Conservation (phyloP, 2,329 filamentous ascomycete genomes). For the Alternaria sp. region DNA sequence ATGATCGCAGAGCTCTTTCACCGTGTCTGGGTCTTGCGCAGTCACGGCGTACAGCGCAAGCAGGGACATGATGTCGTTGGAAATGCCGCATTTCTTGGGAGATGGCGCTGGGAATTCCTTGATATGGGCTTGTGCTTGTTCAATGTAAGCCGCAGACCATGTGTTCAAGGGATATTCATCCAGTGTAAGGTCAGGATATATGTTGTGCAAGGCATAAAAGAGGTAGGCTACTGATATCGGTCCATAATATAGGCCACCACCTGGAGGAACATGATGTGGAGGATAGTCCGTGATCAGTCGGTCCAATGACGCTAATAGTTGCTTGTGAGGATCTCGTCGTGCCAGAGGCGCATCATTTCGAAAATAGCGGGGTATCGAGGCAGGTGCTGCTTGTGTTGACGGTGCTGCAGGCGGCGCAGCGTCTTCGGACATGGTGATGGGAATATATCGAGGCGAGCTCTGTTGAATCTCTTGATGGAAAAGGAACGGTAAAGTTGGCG, state of each 20-base stretch:
- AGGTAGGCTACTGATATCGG: slow-evolving; percentile 60
- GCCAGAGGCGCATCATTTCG: slow-evolving; percentile 50
- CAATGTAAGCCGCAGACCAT: slow-evolving; percentile 61
- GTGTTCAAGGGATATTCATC: slow-evolving; percentile 57
- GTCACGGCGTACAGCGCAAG: slow-evolving; percentile 60
- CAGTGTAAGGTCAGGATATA: slow-evolving; percentile 58
- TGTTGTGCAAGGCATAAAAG: slow-evolving; percentile 59
- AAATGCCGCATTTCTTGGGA: slow-evolving; percentile 58
- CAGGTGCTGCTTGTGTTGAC: slow-evolving; percentile 28
- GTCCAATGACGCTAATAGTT: slow-evolving; percentile 59
- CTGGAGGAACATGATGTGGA: slow-evolving; percentile 55
- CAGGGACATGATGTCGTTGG: slow-evolving; percentile 60
- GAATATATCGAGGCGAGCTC: slow-evolving; percentile 1
- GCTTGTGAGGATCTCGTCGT: slow-evolving; percentile 57
- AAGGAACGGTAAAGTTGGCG: slow-evolving; percentile 9
- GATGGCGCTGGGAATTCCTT: slow-evolving; percentile 58
- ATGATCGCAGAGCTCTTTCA: slow-evolving; percentile 60
- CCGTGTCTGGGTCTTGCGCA: slow-evolving; percentile 59
- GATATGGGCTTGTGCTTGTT: slow-evolving; percentile 59
- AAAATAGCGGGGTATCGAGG: slow-evolving; percentile 52
- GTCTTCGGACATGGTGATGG: slow-evolving; percentile 40
- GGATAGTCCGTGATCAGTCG: slow-evolving; percentile 59
- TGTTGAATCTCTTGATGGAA: slow-evolving; percentile 2
- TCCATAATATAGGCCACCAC: slow-evolving; percentile 61
- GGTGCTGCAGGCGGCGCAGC: slow-evolving; percentile 21